These are phyloP conservation scores for Arabis alpina DNA, from an alignment of 345 rosid genomes.

Conservation along the genomic window DNA sequence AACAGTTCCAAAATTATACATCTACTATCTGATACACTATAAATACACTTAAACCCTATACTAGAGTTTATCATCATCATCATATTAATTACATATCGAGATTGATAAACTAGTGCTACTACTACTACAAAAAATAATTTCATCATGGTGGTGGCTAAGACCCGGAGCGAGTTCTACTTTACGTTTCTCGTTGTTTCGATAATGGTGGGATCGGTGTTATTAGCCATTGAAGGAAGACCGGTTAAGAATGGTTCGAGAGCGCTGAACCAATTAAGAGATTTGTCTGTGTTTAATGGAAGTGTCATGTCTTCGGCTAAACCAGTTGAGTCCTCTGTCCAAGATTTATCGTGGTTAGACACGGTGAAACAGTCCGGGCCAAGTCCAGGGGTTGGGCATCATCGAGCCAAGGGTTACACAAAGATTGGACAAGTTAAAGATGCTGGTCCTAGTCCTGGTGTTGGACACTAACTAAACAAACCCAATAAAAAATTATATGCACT, in stretches of 20 bases:
- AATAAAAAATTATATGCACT: background rate
- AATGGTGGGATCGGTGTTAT: constrained; percentile 28
- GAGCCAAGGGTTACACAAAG: constrained; percentile 28
- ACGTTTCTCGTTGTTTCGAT: constrained; percentile 20
- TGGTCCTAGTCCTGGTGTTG: constrained; percentile 34
- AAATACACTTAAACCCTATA: constrained; percentile 29
- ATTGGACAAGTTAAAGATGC: constrained; percentile 2
- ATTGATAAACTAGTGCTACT: constrained; percentile 8
- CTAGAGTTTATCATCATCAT: constrained; percentile 22
- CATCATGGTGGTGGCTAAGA: constrained; percentile 38
- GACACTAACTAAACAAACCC: constrained; percentile 22
- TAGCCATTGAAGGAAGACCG: constrained; percentile 38
- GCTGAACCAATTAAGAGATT: constrained; percentile 10
- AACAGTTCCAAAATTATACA: constrained; percentile 22
- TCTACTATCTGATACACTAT: constrained; percentile 32
- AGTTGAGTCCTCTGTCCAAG: constrained; percentile 1
- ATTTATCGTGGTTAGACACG: constrained; percentile 30
- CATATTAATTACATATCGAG: constrained; percentile 12
- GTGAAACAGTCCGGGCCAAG: constrained; percentile 41
- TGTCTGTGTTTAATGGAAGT: constrained; percentile 30
- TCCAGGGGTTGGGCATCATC: constrained; percentile 41
- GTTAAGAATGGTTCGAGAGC: constrained; percentile 26
- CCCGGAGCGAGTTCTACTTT: constrained; percentile 7
- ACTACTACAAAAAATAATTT: constrained; percentile 15
- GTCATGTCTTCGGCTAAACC: constrained; percentile 33